These are phyloP conservation scores for Populus euphratica DNA, from an alignment of 345 rosid species.

Conservation along the genomic window DNA sequence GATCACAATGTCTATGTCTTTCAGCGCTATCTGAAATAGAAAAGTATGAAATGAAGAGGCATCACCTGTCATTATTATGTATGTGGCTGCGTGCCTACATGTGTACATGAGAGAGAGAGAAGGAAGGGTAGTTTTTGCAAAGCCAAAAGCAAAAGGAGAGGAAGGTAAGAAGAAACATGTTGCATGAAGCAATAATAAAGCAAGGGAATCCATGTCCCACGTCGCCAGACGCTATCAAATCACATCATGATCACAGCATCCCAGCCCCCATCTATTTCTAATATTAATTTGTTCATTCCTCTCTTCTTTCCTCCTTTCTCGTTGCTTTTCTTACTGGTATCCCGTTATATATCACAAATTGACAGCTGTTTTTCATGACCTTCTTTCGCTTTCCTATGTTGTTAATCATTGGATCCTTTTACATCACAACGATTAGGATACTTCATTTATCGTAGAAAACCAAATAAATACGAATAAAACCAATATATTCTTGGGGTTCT, in stretches of 20 bases:
- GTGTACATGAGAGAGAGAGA: not conserved
- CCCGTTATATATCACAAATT: not conserved
- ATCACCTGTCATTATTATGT: not conserved
- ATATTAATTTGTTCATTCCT: not conserved
- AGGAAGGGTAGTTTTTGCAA: not conserved
- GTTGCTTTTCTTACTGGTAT: not conserved
- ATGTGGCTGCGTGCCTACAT: not conserved
- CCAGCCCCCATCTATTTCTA: not conserved
- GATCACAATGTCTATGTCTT: not conserved
- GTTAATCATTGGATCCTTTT: slow-evolving; percentile 14
- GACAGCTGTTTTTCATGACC: slow-evolving; percentile 7
- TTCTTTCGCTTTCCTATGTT: slow-evolving; percentile 2
- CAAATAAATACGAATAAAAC: not conserved
- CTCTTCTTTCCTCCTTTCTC: not conserved
- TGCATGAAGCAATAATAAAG: slow-evolving; percentile 8
- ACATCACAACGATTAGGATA: not conserved
- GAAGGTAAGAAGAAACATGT: not conserved
- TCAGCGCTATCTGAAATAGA: not conserved
- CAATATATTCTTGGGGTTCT: not conserved
- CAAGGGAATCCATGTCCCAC: slow-evolving; percentile 8
- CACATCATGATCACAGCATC: slow-evolving; percentile 17
- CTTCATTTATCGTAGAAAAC: not conserved
- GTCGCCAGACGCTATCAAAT: slow-evolving; percentile 10
- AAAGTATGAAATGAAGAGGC: not conserved
- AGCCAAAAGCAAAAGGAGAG: slow-evolving; percentile 19